Conservation (phyloP, 345 rosid genomes). For the Acer yangbiense region DNA sequence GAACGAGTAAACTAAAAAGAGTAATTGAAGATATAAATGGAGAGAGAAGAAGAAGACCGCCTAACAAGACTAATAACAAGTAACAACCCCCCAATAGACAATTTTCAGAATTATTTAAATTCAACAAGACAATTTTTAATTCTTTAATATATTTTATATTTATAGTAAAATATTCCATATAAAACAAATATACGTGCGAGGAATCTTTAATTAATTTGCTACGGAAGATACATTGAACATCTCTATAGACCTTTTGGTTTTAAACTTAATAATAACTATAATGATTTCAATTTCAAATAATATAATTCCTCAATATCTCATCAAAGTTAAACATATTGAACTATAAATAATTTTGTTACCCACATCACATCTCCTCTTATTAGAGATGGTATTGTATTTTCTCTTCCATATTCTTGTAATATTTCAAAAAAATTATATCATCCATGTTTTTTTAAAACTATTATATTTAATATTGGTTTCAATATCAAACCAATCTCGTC, state of each 20-base stretch:
- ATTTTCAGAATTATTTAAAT: not conserved
- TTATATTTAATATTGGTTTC: no score
- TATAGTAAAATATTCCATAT: not conserved
- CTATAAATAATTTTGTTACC: no score
- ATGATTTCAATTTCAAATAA: not conserved
- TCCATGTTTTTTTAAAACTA: no score
- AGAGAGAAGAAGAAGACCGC: slow-evolving; percentile 16
- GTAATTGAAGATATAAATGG: not conserved
- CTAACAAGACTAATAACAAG: no score
- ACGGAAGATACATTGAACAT: not conserved
- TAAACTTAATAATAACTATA: not conserved
- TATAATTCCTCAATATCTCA: no score
- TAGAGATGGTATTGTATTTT: no score
- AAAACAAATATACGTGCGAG: not conserved
- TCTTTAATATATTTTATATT: no score
- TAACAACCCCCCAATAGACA: slow-evolving; percentile 1
- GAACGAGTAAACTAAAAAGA: not conserved
- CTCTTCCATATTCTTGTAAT: no score
- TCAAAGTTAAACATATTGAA: no score
- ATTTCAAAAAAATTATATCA: no score
- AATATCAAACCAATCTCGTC: no score
- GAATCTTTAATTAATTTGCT: not conserved
- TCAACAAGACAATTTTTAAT: not conserved
- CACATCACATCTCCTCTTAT: no score
- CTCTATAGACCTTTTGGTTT: not conserved